A percentile compares a stretch with the other conserved stretches of the same genome.
Evolutionary conservation across 2,329 filamentous ascomycete genomes (phyloP).

Genomic region (Phoma sp.): DNA sequence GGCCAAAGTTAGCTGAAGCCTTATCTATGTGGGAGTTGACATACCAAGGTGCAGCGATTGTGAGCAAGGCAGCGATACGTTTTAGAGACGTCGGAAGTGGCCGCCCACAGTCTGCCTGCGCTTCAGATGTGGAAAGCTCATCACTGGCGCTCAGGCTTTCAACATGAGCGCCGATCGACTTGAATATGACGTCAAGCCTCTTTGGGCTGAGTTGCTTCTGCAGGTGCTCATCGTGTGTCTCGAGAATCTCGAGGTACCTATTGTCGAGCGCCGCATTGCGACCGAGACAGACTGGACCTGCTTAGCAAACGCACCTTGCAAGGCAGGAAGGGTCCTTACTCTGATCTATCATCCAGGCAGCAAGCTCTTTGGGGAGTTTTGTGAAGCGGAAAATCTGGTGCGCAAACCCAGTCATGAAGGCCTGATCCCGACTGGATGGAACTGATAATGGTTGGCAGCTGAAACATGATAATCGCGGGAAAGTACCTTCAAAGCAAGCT

Average conservation of each 20-base stretch:
- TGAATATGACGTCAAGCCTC: slow-evolving; percentile 61
- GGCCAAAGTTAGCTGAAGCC: slow-evolving; percentile 10
- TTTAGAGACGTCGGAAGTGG: slow-evolving; percentile 31
- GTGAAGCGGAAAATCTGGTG: slow-evolving; percentile 47
- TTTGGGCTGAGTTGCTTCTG: slow-evolving; percentile 47
- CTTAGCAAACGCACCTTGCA: slow-evolving; percentile 17
- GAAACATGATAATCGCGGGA: background rate
- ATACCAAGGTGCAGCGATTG: slow-evolving; percentile 35
- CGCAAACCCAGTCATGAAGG: slow-evolving; percentile 52
- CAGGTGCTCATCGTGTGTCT: slow-evolving; percentile 37
- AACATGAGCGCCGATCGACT: slow-evolving; percentile 60
- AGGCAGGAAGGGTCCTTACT: slow-evolving; percentile 19
- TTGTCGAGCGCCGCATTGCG: slow-evolving; percentile 44
- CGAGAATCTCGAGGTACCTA: slow-evolving; percentile 44
- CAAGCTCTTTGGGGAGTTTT: slow-evolving; percentile 47
- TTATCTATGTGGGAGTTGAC: background rate
- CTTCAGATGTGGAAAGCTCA: slow-evolving; percentile 15
- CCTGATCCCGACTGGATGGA: slow-evolving; percentile 42
- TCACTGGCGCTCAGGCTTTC: slow-evolving; percentile 4
- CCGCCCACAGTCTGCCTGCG: slow-evolving; percentile 13
- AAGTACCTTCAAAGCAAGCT: slow-evolving; percentile 39
- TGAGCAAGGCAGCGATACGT: slow-evolving; percentile 32
- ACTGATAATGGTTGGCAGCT: slow-evolving; percentile 26
- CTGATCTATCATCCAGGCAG: slow-evolving; percentile 53
- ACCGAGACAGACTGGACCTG: slow-evolving; percentile 36